Conservation (phyloP, 179 eudicot genomes). For the Actinidia polygama region DNA sequence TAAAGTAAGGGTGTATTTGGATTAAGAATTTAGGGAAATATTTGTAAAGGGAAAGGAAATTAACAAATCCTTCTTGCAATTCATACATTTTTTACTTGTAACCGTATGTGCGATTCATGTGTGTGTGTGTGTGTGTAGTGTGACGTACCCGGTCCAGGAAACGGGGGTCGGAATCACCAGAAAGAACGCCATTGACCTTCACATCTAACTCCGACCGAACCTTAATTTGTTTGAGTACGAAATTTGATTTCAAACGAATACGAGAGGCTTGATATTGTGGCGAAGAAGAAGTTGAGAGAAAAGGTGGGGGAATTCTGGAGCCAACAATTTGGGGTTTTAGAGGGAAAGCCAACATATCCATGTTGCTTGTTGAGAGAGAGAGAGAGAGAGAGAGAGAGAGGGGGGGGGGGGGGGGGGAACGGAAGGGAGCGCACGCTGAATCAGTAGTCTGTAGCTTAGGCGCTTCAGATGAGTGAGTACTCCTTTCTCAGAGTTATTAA, state of each 20-base stretch:
- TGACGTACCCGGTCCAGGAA: conserved; percentile 69
- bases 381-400: conserved; percentile 9
- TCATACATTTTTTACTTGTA: background rate
- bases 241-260: conserved; percentile 27
- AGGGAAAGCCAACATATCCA: conserved; percentile 39
- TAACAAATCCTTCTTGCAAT: no score
- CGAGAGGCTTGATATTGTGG: conserved; percentile 24
- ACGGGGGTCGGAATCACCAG: conserved; percentile 76
- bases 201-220: conserved; percentile 63
- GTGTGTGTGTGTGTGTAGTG: no score
- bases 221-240: conserved; percentile 32
- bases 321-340: conserved; percentile 33
- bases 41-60: no score
- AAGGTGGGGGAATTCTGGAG: conserved; percentile 25
- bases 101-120: background rate
- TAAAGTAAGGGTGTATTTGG: background rate
- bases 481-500: no score
- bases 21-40: background rate
- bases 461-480: no score
- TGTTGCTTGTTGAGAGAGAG: conserved; percentile 21
- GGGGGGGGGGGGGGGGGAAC: conserved; percentile 1
- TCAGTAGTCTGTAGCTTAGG: no score
- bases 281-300: conserved; percentile 24
- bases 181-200: conserved; percentile 71
- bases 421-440: background rate